Evolutionary conservation across 192 early-diverging fungal genomes (phyloP), one percentile per base, ranked within the genome.

Genomic region (Coemansia sp.): DNA sequence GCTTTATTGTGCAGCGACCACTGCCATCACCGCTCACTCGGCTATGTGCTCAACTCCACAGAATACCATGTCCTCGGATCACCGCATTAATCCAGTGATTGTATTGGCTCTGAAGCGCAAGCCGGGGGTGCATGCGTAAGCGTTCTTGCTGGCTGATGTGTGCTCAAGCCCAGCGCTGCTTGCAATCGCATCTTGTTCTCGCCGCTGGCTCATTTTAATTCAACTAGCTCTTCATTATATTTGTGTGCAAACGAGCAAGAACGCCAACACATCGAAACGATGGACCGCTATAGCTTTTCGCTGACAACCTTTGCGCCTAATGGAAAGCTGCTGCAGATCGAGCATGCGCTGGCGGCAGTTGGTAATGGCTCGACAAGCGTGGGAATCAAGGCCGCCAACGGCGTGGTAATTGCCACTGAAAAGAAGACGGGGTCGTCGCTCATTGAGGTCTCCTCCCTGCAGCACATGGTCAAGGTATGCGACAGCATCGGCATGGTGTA

Each of bases 251-350:
- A 37, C 4, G 14, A 31, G n/a, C 27, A 47, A 35, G 14, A 10
- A 52, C 3, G 21, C 17, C 15, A 26, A 32, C 8, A 23, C n/a
- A 31, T 37, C 33, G 42, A 46, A 54, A 33, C n/a, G n/a, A 68
- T 68, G 68, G 59, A 63, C 68, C 81, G 87, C 63, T 95, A 95
- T 66, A 90, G 90, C 43, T 99, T 99, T 82, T 97, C 94, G 30
- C 85, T 99, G 50, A 99, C 97, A 18, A 99, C 97, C 35, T 99
- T 99, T 85, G 93, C 94, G 64, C 95, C 95, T 9, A 93, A 94
- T 21, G 97, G 97, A 59, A 98, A 99, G 79, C 87, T 99, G 49
- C 90, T 92, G 39, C 97, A 99, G 81, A 99, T 99, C 67, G 97
- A 98, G 74, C 87, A 99, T 78, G 97, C 97, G 0, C 80, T 99